Conservation (phyloP, 768 basidiomycete species). For the Agrocybe chaxingu region DNA sequence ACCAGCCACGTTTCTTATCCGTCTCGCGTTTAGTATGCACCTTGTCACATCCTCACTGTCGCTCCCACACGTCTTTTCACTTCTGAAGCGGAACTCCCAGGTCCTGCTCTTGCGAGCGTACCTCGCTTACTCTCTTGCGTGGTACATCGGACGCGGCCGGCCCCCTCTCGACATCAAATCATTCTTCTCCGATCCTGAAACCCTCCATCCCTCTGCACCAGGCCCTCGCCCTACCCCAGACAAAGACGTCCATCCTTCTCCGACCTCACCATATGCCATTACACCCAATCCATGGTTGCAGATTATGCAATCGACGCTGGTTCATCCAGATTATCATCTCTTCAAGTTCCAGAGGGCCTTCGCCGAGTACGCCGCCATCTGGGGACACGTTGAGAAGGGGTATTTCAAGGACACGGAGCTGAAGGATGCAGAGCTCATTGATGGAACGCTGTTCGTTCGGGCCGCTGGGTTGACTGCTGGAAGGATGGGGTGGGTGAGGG, state of each 20-base stretch:
- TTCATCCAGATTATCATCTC: conserved; percentile 34
- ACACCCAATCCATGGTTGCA: conserved; percentile 38
- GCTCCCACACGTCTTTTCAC: conserved; percentile 8
- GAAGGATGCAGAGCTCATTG: conserved; percentile 30
- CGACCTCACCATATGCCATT: conserved; percentile 9
- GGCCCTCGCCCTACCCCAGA: conserved; percentile 11
- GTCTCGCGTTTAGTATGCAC: conserved; percentile 10
- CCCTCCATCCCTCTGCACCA: conserved; percentile 2
- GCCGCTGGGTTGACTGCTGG: conserved; percentile 40
- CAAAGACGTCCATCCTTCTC: conserved; percentile 6
- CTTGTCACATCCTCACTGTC: conserved; percentile 11
- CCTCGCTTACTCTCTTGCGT: conserved; percentile 13
- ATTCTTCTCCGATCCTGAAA: conserved; percentile 22
- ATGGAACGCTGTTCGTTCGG: conserved; percentile 56
- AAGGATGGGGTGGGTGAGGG: conserved; percentile 24
- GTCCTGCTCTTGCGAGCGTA: conserved; percentile 11
- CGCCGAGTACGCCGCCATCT: conserved; percentile 40
- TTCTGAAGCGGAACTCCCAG: conserved; percentile 2
- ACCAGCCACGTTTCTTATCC: neutral
- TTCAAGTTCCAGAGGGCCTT: conserved; percentile 53
- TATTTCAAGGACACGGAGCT: conserved; percentile 14
- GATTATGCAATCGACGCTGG: conserved; percentile 33
- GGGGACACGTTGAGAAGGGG: conserved; percentile 31
- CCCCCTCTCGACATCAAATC: conserved; percentile 25
- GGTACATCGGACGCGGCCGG: conserved; percentile 30